Evolutionary conservation across 2,329 filamentous ascomycete species (phyloP).

Genomic region (Chaetomiaceae sp.): DNA sequence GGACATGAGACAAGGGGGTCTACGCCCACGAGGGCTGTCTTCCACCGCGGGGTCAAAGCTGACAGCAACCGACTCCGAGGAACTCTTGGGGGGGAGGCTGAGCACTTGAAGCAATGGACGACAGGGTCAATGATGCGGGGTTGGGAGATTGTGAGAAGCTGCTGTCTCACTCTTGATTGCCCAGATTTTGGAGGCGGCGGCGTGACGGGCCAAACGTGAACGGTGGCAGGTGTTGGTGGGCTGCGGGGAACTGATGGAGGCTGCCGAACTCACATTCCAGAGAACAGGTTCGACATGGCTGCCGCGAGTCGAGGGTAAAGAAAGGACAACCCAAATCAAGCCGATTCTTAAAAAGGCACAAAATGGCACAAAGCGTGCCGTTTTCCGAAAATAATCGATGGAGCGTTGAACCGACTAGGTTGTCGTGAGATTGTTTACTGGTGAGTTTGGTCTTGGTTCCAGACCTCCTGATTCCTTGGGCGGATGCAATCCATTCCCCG

Average conservation of each 20-base stretch:
- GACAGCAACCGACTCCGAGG: not conserved
- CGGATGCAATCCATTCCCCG: constrained; percentile 9
- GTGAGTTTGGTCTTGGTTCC: constrained; percentile 10
- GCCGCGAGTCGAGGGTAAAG: not conserved
- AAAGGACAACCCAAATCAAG: not conserved
- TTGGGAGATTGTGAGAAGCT: constrained; percentile 2
- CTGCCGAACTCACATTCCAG: constrained; percentile 50
- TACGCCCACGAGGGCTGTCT: not conserved
- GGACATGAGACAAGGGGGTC: not conserved
- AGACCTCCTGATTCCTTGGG: constrained; percentile 3
- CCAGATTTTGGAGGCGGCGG: constrained; percentile 6
- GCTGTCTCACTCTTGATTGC: constrained; percentile 13
- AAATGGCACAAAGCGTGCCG: constrained; percentile 3
- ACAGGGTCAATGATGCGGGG: too few relatives aligned
- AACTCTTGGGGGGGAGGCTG: not conserved
- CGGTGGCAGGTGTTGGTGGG: constrained; percentile 5
- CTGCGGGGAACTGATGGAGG: constrained; percentile 14
- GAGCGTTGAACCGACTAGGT: not conserved
- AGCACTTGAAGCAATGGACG: too few relatives aligned
- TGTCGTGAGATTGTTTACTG: constrained; percentile 13
- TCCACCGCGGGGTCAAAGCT: not conserved
- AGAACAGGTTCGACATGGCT: constrained; percentile 54
- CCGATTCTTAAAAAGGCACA: not conserved
- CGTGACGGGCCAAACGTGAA: constrained; percentile 1
- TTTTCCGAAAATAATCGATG: not conserved